Conservation (phyloP, 148 eudicot genomes). For the Camellia granthamiana region DNA sequence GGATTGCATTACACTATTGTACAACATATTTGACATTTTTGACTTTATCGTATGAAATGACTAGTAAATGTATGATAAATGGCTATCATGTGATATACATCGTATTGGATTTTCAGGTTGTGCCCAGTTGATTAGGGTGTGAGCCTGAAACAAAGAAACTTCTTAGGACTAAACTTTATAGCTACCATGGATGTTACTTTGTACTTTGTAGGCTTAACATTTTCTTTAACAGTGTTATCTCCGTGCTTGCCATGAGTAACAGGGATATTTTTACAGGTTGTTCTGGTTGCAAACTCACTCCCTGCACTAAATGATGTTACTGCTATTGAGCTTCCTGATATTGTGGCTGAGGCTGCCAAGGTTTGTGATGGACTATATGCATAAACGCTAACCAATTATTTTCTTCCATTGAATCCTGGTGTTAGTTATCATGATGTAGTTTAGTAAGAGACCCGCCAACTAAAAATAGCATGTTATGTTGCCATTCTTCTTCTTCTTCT, state of each 20-base stretch:
- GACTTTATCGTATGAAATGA: slow-evolving; percentile 5
- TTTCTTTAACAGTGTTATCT: neutral
- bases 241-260: neutral
- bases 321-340: slow-evolving; percentile 95
- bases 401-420: neutral
- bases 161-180: neutral
- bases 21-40: neutral
- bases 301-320: slow-evolving; percentile 96
- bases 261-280: slow-evolving; percentile 57
- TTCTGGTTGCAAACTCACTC: slow-evolving; percentile 90
- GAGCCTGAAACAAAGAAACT: neutral
- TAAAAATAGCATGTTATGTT: neutral
- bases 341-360: slow-evolving; percentile 99
- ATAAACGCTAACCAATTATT: neutral
- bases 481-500: neutral
- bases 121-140: neutral
- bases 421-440: neutral
- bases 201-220: neutral
- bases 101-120: neutral
- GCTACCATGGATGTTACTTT: neutral
- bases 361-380: slow-evolving; percentile 29
- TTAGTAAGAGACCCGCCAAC: neutral
- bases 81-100: neutral
- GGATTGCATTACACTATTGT: neutral
- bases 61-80: neutral